Conservation (phyloP, 2,329 filamentous ascomycete species). For the Sporothrix brunneoviolacea region DNA sequence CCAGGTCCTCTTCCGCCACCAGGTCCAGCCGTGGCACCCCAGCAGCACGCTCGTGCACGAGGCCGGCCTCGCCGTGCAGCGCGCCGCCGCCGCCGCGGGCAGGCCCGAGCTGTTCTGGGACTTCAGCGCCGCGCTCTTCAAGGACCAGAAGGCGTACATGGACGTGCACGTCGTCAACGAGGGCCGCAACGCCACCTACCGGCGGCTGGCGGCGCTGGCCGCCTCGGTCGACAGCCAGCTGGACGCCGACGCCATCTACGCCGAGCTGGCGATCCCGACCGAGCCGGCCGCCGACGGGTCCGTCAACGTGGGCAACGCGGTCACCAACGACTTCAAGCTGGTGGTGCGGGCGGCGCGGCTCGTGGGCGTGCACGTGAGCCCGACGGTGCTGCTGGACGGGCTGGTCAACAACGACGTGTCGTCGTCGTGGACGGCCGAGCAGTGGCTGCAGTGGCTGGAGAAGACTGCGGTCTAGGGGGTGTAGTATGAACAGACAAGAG, state of each 20-base stretch:
- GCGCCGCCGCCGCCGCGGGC: slow-evolving; percentile 36
- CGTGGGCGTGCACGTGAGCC: slow-evolving; percentile 81
- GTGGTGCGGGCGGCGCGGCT: slow-evolving; percentile 74
- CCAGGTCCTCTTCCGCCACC: slow-evolving; percentile 78
- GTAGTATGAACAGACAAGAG: not conserved
- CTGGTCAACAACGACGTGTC: slow-evolving; percentile 73
- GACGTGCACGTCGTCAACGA: slow-evolving; percentile 80
- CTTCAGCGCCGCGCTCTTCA: slow-evolving; percentile 63
- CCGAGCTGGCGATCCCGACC: slow-evolving; percentile 61
- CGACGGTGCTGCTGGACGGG: slow-evolving; percentile 83
- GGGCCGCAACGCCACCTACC: slow-evolving; percentile 76
- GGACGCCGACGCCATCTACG: slow-evolving; percentile 62
- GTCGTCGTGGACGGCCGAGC: slow-evolving; percentile 67
- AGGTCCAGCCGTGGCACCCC: slow-evolving; percentile 93
- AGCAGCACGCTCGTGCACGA: slow-evolving; percentile 76
- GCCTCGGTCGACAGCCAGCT: slow-evolving; percentile 62
- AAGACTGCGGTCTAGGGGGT: slow-evolving; percentile 42
- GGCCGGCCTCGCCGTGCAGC: slow-evolving; percentile 73
- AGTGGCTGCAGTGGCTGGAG: slow-evolving; percentile 80
- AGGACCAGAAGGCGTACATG: slow-evolving; percentile 69
- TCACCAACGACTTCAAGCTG: slow-evolving; percentile 80
- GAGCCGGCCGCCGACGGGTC: slow-evolving; percentile 59
- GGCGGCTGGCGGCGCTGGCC: slow-evolving; percentile 69
- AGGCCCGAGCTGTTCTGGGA: slow-evolving; percentile 67
- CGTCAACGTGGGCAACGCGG: slow-evolving; percentile 71